phyloP scores from a whole-genome alignment of 1,139 yeast genomes.

The Yamadazyma triangularis region DNA sequence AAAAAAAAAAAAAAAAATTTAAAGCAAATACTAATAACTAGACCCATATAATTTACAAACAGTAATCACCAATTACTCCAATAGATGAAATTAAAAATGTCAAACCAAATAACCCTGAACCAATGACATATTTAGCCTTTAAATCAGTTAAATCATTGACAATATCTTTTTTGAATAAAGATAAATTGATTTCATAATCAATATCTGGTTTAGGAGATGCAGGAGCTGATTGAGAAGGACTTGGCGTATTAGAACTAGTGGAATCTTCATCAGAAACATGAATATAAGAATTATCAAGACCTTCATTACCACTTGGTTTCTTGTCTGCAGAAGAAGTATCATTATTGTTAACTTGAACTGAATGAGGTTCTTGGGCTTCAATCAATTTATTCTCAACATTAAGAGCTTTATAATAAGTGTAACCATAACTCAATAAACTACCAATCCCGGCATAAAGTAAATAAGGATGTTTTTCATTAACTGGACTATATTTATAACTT shows the following conservation, averaged over 20 bases:
- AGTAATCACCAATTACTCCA: conserved; percentile 48
- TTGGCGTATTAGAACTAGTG: conserved; percentile 27
- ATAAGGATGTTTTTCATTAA: conserved; percentile 50
- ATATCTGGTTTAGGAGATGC: conserved; percentile 28
- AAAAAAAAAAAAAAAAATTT: too few species aligned
- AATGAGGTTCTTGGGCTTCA: conserved; percentile 8
- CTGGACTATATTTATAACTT: conserved; percentile 40
- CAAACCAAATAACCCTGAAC: conserved; percentile 37
- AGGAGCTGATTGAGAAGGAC: conserved; percentile 21
- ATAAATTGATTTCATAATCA: conserved; percentile 39
- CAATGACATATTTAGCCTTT: conserved; percentile 26
- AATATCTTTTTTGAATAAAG: conserved; percentile 38
- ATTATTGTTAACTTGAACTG: conserved; percentile 7
- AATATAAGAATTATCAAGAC: conserved; percentile 47
- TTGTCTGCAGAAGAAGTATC: conserved; percentile 2
- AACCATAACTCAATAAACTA: conserved; percentile 32
- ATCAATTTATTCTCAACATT: conserved; percentile 15
- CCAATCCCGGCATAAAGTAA: conserved; percentile 53
- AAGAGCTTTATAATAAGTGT: conserved; percentile 19
- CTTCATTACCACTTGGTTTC: conserved; percentile 19
- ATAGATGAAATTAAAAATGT: conserved; percentile 40
- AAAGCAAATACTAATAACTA: too few species aligned
- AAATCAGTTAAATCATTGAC: conserved; percentile 28
- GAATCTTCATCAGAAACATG: conserved; percentile 46
- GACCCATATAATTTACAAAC: too few species aligned